Base-by-base conservation (phyloP, 75 land plant genomes). In the Picea sitchensis region DNA sequence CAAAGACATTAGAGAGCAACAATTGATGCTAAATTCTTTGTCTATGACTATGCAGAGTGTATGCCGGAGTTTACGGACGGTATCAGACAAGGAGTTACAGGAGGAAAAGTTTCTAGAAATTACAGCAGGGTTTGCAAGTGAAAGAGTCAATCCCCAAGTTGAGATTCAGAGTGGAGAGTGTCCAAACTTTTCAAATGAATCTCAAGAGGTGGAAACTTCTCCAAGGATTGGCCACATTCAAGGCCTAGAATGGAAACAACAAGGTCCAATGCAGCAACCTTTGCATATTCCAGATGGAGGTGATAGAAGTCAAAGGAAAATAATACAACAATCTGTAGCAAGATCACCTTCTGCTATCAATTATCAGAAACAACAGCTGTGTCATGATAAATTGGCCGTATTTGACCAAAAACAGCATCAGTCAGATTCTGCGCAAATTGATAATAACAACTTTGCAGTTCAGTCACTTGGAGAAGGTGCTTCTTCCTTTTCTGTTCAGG, bases 21-120 rank as follows among this genome's bases (percentile, higher is more conserved):
- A 79, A 79, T 31, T 74, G 79, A 87, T 94, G 89, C 82, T 96
- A n/a, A 79, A 84, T 79, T 84, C 90, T 11, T 76, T 96, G 57
- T 96, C 98, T 9, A 80, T 79, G 21, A 88, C 91, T 3, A 82
- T 96, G 77, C 98, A 96, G 75, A 80, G 83, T 11, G 85, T 82
- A 59, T 92, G 93, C 81, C 57, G 74, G 69, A 96, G 82, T 83
- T 86, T 96, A 80, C 82, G 98, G 4, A 87, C 92, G 17, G 81
- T 96, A 2, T 88, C 95, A 57, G 85, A 87, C 51, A 82, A 83
- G 74, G 95, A 96, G 82, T 56, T 94, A 6, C 80, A 77, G 65
- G 88, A 89, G 20, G 96, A 93, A 73, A 75, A 68, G 0, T 41
- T 41, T 41, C 23, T 44, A 79, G 87, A 76, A 56, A 34, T n/a